These are phyloP conservation scores for Cyberlindnera petersonii DNA, from an alignment of 805 yeast genomes.

Conservation along the genomic window DNA sequence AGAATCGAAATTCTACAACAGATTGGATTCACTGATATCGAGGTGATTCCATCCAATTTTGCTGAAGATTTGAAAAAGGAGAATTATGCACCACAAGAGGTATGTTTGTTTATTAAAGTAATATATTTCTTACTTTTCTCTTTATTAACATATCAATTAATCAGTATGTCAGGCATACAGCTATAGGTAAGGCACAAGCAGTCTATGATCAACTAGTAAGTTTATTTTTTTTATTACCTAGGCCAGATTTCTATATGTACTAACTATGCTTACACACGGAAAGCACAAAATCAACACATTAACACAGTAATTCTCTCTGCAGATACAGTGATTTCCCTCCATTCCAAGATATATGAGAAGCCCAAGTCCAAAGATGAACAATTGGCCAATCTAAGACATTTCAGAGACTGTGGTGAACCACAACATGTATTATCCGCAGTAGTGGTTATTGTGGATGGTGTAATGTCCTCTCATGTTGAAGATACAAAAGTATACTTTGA, in stretches of 20 bases:
- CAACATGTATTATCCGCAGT: slow-evolving; percentile 55
- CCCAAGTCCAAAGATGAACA: slow-evolving; percentile 58
- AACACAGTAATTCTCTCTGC: slow-evolving; percentile 51
- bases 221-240: background rate
- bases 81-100: slow-evolving; percentile 41
- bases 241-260: too few species aligned
- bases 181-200: slow-evolving; percentile 60
- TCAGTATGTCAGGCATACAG: slow-evolving; percentile 66
- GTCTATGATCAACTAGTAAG: slow-evolving; percentile 44
- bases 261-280: slow-evolving; percentile 6
- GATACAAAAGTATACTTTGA: slow-evolving; percentile 41
- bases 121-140: too few species aligned
- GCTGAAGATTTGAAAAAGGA: slow-evolving; percentile 70
- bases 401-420: slow-evolving; percentile 42
- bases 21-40: slow-evolving; percentile 45
- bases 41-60: slow-evolving; percentile 60
- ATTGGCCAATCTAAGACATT: slow-evolving; percentile 43
- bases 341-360: slow-evolving; percentile 69
- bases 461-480: slow-evolving; percentile 34
- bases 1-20: slow-evolving; percentile 66
- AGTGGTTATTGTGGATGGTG: slow-evolving; percentile 34
- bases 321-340: slow-evolving; percentile 69
- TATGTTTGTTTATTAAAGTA: slow-evolving; percentile 18
- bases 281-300: slow-evolving; percentile 3
- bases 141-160: slow-evolving; percentile 18